Percentiles rank a stretch among this genome's conserved stretches.
These are phyloP conservation scores for Taiozyma onychis DNA, from an alignment of 1,139 yeast species.

Conservation along the genomic window DNA sequence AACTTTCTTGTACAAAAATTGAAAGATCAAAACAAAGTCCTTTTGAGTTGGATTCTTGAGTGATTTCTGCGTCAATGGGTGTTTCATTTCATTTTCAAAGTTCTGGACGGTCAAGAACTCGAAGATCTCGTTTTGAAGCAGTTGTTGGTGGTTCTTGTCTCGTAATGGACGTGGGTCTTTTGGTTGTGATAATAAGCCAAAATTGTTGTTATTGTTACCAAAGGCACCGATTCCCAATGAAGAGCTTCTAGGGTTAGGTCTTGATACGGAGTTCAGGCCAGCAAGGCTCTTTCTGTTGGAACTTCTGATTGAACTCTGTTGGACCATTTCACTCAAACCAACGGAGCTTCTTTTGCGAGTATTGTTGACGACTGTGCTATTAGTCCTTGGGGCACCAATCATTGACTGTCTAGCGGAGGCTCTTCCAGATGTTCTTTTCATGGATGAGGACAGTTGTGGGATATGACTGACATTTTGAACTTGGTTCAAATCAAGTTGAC, in stretches of 20 bases:
- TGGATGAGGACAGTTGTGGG: slow-evolving; percentile 19
- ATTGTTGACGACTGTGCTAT: background rate
- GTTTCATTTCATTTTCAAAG: slow-evolving; percentile 72
- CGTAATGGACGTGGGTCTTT: slow-evolving; percentile 74
- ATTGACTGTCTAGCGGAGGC: slow-evolving; percentile 22
- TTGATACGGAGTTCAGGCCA: slow-evolving; percentile 8
- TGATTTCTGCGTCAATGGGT: slow-evolving; percentile 59
- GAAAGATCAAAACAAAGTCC: slow-evolving; percentile 74
- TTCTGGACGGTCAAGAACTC: slow-evolving; percentile 57
- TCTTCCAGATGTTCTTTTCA: slow-evolving; percentile 19
- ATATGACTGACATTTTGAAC: slow-evolving; percentile 21
- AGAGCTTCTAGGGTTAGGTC: slow-evolving; percentile 9
- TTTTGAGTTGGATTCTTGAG: slow-evolving; percentile 81
- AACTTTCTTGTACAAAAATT: slow-evolving; percentile 67
- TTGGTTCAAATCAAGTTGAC: slow-evolving; percentile 22
- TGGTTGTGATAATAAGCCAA: slow-evolving; percentile 21
- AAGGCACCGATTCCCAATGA: slow-evolving; percentile 7
- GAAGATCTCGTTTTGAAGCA: slow-evolving; percentile 60
- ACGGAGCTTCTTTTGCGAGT: slow-evolving; percentile 19
- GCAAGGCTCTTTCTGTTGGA: slow-evolving; percentile 19
- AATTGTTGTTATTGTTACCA: slow-evolving; percentile 2
- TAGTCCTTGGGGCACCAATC: slow-evolving; percentile 23
- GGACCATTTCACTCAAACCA: slow-evolving; percentile 23
- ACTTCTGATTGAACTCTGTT: slow-evolving; percentile 21
- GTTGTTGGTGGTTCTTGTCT: slow-evolving; percentile 61